phyloP scores from a whole-genome alignment of 768 basidiomycete genomes.

The Amanita exitialis region DNA sequence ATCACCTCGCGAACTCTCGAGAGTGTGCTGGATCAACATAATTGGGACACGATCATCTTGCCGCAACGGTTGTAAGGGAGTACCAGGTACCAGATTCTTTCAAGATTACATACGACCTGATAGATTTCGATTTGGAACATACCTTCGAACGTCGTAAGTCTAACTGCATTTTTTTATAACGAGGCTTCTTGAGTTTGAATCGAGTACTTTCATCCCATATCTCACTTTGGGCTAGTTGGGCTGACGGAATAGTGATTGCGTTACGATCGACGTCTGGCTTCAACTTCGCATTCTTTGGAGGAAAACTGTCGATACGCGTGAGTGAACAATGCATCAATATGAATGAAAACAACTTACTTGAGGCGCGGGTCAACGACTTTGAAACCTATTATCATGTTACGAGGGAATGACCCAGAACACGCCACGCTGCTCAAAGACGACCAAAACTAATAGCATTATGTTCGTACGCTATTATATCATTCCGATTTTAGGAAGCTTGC shows the following conservation, averaged over 20 bases:
- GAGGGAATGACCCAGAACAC: constrained; percentile 55
- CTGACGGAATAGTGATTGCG: constrained; percentile 40
- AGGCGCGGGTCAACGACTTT: constrained; percentile 81
- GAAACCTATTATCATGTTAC: constrained; percentile 71
- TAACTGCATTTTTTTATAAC: constrained; percentile 75
- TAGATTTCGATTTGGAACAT: constrained; percentile 5
- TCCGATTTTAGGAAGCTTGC: constrained; percentile 20
- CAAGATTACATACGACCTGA: background rate
- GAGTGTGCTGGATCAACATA: constrained; percentile 71
- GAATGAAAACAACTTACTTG: constrained; percentile 36
- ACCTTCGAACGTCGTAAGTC: constrained; percentile 78
- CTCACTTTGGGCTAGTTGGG: constrained; percentile 49
- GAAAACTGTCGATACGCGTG: constrained; percentile 45
- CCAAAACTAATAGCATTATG: constrained; percentile 48
- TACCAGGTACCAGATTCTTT: constrained; percentile 75
- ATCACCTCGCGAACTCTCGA: constrained; percentile 29
- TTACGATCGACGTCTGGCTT: constrained; percentile 16
- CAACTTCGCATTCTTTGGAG: constrained; percentile 64
- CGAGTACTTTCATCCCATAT: constrained; percentile 65
- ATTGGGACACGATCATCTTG: constrained; percentile 82
- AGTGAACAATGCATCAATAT: background rate
- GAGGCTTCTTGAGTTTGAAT: constrained; percentile 42
- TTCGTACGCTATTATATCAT: background rate
- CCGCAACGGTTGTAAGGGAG: constrained; percentile 47
- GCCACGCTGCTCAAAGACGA: constrained; percentile 46